Evolutionary conservation across 768 basidiomycete genomes (phyloP).

Genomic region (Paxillus involutus): DNA sequence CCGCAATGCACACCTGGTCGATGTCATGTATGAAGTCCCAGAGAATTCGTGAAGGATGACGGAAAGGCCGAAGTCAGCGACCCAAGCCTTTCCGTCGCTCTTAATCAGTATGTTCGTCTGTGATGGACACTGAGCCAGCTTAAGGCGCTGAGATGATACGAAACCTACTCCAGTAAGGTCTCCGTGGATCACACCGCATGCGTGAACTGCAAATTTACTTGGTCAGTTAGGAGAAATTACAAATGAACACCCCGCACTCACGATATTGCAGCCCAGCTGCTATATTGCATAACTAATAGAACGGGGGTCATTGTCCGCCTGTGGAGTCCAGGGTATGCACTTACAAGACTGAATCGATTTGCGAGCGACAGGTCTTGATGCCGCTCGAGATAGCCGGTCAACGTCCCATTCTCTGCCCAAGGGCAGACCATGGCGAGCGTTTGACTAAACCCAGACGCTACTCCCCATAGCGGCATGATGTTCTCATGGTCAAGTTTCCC

Average conservation of each 20-base stretch:
- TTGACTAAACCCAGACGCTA: constrained; percentile 21
- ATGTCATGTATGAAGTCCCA: constrained; percentile 13
- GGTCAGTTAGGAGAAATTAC: not conserved
- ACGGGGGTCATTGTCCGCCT: not conserved
- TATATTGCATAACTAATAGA: not conserved
- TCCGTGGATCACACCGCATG: not conserved
- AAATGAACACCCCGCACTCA: not conserved
- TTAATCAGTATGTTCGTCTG: constrained; percentile 32
- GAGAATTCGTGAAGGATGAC: constrained; percentile 36
- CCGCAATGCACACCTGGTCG: constrained; percentile 34
- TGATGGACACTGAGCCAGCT: not conserved
- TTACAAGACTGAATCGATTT: constrained; percentile 19
- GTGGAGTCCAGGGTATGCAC: not conserved
- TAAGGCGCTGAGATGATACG: not conserved
- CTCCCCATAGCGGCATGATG: constrained; percentile 19
- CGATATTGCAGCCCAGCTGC: not conserved
- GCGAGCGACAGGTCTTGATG: constrained; percentile 2
- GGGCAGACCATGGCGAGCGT: constrained; percentile 23
- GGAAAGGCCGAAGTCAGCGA: constrained; percentile 46
- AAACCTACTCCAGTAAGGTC: constrained; percentile 5
- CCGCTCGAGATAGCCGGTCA: constrained; percentile 14
- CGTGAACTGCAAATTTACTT: not conserved
- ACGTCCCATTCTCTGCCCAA: constrained; percentile 18
- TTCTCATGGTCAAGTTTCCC: constrained; percentile 16
- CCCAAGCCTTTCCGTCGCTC: constrained; percentile 33